phyloP scores from a whole-genome alignment of 2,329 filamentous ascomycete genomes.

The Elsinoe fawcettii region DNA sequence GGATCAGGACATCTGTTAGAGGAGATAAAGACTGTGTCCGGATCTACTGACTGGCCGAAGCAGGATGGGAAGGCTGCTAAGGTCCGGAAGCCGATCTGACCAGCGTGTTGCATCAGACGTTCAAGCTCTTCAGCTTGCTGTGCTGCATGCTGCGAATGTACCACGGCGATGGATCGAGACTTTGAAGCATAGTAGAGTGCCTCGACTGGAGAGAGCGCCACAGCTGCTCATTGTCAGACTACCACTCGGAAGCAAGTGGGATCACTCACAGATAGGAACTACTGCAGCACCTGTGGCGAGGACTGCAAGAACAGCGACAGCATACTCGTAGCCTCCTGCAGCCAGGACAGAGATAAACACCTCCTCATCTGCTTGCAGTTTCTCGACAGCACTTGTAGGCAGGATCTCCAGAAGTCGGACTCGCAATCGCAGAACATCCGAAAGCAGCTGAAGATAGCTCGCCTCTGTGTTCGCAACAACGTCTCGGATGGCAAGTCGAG shows the following conservation, averaged over 20 bases:
- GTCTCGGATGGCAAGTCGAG: constrained; percentile 35
- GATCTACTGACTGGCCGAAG: constrained; percentile 25
- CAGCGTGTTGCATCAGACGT: constrained; percentile 24
- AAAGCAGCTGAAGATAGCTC: constrained; percentile 38
- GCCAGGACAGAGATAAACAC: constrained; percentile 41
- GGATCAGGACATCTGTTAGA: constrained; percentile 35
- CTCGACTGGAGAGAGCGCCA: constrained; percentile 37
- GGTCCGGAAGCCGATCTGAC: constrained; percentile 28
- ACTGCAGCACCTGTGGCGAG: constrained; percentile 41
- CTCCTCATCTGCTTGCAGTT: constrained; percentile 30
- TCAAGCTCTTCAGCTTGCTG: constrained; percentile 25
- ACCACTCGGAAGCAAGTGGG: background rate
- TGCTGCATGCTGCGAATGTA: constrained; percentile 32
- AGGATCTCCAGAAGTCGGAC: constrained; percentile 30
- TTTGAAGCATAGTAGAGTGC: constrained; percentile 40
- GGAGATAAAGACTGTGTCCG: constrained; percentile 34
- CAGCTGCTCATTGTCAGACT: constrained; percentile 19
- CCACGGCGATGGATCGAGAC: constrained; percentile 32
- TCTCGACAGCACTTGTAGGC: constrained; percentile 23
- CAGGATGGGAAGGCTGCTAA: constrained; percentile 33
- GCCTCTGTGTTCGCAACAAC: constrained; percentile 30
- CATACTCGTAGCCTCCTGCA: constrained; percentile 41
- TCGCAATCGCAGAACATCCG: constrained; percentile 39
- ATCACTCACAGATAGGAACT: constrained; percentile 34
- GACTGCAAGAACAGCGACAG: constrained; percentile 42